These are phyloP conservation scores for Saprolegnia parasitica DNA, from an alignment of 352 stramenopile genomes.

Conservation along the genomic window DNA sequence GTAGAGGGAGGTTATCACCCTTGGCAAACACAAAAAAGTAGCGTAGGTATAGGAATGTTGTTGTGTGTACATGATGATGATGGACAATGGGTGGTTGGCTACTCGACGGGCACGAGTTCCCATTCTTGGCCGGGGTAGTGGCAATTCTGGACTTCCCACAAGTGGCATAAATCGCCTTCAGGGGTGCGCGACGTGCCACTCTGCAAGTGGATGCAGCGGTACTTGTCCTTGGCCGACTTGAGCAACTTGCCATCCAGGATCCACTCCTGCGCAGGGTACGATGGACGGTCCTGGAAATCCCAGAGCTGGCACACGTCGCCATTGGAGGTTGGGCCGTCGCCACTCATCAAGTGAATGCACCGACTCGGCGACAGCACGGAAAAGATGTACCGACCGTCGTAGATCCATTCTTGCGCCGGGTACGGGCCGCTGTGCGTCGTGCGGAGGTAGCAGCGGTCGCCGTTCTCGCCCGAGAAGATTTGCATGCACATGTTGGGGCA, in stretches of 20 bases:
- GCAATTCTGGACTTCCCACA: not conserved
- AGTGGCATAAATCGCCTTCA: not conserved
- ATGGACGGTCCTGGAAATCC: not conserved
- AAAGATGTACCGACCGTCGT: not conserved
- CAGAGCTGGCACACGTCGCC: not conserved
- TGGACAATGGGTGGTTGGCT: not conserved
- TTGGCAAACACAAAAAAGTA: no score
- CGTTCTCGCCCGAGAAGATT: not conserved
- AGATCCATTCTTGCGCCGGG: not conserved
- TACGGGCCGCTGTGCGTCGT: not conserved
- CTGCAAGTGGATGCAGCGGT: not conserved
- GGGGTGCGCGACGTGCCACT: not conserved
- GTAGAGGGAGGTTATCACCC: no score
- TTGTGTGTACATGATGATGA: no score
- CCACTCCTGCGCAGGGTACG: slow-evolving; percentile 6
- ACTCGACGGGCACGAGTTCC: not conserved
- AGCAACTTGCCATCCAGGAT: slow-evolving; percentile 4
- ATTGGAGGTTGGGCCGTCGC: not conserved
- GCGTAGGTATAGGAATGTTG: no score
- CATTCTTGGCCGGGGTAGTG: not conserved
- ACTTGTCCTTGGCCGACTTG: not conserved
- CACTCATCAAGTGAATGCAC: not conserved
- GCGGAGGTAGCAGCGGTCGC: not conserved
- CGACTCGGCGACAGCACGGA: not conserved
- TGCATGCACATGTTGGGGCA: not conserved